Percentiles rank a stretch among this genome's conserved stretches.
Conservation (phyloP, 2,329 filamentous ascomycete species). For the Diaporthe ampelina region DNA sequence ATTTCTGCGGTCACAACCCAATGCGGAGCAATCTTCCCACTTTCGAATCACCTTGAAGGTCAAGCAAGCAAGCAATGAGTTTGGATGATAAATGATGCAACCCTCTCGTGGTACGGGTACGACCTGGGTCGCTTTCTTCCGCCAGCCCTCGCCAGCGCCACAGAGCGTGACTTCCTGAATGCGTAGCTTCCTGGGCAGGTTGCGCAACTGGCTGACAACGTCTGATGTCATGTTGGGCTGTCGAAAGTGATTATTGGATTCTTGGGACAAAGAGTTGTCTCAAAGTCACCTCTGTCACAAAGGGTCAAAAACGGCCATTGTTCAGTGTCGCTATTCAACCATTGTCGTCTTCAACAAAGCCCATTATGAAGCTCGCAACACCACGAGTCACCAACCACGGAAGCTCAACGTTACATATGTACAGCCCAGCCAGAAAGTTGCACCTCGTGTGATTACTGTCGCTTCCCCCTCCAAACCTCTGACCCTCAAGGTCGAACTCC, state of each 20-base stretch:
- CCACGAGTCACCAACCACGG: not conserved
- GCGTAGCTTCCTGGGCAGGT: not conserved
- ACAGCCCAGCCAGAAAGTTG: not conserved
- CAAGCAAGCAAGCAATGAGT: conserved; percentile 2
- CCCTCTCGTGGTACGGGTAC: conserved; percentile 6
- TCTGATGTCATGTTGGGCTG: conserved; percentile 1
- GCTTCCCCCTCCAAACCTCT: not conserved
- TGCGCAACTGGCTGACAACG: not conserved
- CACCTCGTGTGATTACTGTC: not conserved
- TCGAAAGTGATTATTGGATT: not conserved
- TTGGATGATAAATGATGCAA: conserved; percentile 20
- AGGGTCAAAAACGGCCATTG: not conserved
- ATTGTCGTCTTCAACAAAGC: conserved; percentile 19
- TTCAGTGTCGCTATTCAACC: conserved; percentile 1
- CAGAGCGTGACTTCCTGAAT: conserved; percentile 29
- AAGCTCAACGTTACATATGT: not conserved
- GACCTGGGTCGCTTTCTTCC: not conserved
- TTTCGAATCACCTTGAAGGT: not conserved
- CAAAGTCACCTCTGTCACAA: not conserved
- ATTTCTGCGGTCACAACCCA: not conserved
- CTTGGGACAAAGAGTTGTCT: not conserved
- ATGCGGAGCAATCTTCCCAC: not conserved
- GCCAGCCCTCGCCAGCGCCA: conserved; percentile 18
- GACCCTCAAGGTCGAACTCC: not conserved
- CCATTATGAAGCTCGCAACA: not conserved